A percentile compares a stretch with the other conserved stretches of the same genome.
Evolutionary conservation across 768 basidiomycete species (phyloP).

Genomic region (Phanerodontia chrysosporium): DNA sequence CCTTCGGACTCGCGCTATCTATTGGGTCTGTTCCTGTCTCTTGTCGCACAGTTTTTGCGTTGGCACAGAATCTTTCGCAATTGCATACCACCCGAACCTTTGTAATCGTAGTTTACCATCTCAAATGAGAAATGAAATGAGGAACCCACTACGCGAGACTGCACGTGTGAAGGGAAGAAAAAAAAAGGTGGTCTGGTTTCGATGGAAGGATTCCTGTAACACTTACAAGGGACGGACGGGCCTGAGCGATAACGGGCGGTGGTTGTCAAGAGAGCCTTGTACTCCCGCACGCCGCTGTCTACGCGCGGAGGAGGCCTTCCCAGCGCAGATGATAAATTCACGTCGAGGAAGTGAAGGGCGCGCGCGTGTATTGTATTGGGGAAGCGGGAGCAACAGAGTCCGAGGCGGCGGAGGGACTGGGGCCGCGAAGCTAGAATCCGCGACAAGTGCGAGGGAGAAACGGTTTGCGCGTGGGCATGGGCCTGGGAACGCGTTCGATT

Average conservation of each 20-base stretch:
- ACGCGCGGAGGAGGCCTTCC: background rate
- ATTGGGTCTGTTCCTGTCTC: slow-evolving; percentile 8
- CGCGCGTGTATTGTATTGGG: background rate
- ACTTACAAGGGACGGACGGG: background rate
- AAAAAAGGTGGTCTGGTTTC: background rate
- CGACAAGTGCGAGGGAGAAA: background rate
- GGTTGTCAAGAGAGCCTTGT: background rate
- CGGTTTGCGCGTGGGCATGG: background rate
- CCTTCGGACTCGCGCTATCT: slow-evolving; percentile 14
- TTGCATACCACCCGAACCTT: slow-evolving; percentile 6
- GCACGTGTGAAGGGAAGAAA: background rate
- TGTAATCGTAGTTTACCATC: slow-evolving; percentile 10
- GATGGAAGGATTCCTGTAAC: background rate
- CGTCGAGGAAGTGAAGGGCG: background rate
- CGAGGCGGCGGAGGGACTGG: background rate
- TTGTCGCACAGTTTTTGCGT: background rate
- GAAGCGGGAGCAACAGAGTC: background rate
- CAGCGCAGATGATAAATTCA: background rate
- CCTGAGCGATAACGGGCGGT: background rate
- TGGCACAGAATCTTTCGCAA: background rate
- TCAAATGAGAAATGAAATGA: background rate
- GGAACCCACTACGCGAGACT: background rate
- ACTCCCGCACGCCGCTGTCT: background rate
- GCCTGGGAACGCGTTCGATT: background rate
- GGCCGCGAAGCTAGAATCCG: background rate